Evolutionary conservation across 2,329 filamentous ascomycete species (phyloP), one percentile per base, ranked within the genome.

Genomic region (Lasiodiplodia sp.): DNA sequence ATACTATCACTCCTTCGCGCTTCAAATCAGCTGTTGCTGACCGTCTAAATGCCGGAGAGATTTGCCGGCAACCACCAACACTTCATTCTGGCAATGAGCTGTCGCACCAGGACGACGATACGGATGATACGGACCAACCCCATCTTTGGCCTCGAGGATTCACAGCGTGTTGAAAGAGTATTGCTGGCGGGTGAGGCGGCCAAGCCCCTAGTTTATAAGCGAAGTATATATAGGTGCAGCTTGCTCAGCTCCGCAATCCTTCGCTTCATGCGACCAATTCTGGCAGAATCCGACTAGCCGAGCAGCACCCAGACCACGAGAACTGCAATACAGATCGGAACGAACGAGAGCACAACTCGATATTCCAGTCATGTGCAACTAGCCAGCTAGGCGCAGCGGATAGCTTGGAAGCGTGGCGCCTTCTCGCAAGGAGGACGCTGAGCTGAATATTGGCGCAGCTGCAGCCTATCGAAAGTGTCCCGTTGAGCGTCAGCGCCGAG

Each of bases 171-270:
- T 38, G 37, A 40, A n/a, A 23, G 37, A 28, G 16, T 31, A 21
- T 10, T 31, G 28, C 53, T 12, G 31, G 53, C 16, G 31, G 53
- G n/a, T 34, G 18, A 57, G 18, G 23, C 23, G 44, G 23, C 40
- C 18, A 21, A 25, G 18, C 28, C 58, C 44, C 28, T 64, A 31
- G 40, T 64, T 64, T 18, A 21, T 64, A 51, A 64, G 60, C 60
- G 47, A 38, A 23, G 18, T 64, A 64, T 64, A 64, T 64, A 64
- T 38, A 52, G 47, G 38, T 2, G 6, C n/a, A 11, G 60, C 60
- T 52, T 31, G 60, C 44, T 64, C 60, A 64, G 44, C 60, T 14
- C 31, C 28, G 34, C 55, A 28, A 52, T 52, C 60, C 60, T 52
- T 64, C 60, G 60, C 60, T 37, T 25, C 60, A 49, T 64, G 21